These are phyloP conservation scores for Gremmenia infestans DNA, from an alignment of 2,329 filamentous ascomycete species.

Conservation along the genomic window DNA sequence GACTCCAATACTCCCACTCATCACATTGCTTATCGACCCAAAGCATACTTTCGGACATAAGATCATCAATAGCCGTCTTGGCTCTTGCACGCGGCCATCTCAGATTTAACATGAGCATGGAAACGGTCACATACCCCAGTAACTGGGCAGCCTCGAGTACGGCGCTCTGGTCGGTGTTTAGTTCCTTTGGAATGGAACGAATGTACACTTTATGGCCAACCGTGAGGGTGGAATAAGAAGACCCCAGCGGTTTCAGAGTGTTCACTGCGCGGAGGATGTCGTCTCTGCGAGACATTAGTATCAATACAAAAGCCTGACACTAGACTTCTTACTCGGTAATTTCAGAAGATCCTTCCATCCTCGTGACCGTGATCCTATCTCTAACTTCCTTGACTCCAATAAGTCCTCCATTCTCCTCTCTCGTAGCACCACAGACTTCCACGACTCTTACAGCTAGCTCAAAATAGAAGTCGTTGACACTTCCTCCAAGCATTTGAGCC, in stretches of 20 bases:
- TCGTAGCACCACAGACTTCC: slow-evolving; percentile 81
- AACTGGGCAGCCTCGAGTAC: slow-evolving; percentile 89
- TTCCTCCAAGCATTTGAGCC: slow-evolving; percentile 86
- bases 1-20: slow-evolving; percentile 94
- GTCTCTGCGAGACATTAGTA: slow-evolving; percentile 49
- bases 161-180: slow-evolving; percentile 89
- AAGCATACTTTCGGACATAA: slow-evolving; percentile 82
- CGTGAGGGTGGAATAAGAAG: slow-evolving; percentile 77
- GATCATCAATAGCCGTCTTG: slow-evolving; percentile 85
- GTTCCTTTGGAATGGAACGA: slow-evolving; percentile 86
- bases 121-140: slow-evolving; percentile 82
- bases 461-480: slow-evolving; percentile 98
- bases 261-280: slow-evolving; percentile 87
- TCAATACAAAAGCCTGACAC: not conserved
- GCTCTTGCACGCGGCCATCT: slow-evolving; percentile 79
- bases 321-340: slow-evolving; percentile 62
- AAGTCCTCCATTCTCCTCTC: slow-evolving; percentile 87
- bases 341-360: slow-evolving; percentile 68
- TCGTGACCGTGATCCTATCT: slow-evolving; percentile 66
- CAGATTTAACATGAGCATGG: slow-evolving; percentile 83
- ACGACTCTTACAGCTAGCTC: slow-evolving; percentile 94
- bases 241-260: slow-evolving; percentile 80
- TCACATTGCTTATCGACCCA: slow-evolving; percentile 86
- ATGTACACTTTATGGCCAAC: slow-evolving; percentile 86
- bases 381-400: slow-evolving; percentile 79